Conservation (phyloP, 2,329 filamentous ascomycete species). For the Fusarium abutilonis region DNA sequence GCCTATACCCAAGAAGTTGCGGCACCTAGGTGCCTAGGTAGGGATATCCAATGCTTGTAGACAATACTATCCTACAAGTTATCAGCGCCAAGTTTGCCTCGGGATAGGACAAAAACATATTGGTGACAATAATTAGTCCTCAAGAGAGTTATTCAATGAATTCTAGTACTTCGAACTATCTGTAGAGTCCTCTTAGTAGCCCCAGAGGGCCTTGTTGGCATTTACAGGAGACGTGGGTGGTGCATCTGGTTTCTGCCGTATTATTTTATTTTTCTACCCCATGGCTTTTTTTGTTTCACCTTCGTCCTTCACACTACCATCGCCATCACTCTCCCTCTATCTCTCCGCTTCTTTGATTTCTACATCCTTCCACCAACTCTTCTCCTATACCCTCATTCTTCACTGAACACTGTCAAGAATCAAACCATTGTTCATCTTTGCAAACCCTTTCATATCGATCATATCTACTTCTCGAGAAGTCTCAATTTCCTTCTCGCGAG, state of each 20-base stretch:
- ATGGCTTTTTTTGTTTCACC: slow-evolving; percentile 9
- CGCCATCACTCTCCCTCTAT: neutral
- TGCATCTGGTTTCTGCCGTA: neutral
- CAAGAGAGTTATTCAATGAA: neutral
- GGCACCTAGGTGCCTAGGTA: slow-evolving; percentile 1
- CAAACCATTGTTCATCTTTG: slow-evolving; percentile 6
- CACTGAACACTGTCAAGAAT: slow-evolving; percentile 3
- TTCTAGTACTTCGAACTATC: neutral
- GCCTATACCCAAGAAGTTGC: slow-evolving; percentile 6
- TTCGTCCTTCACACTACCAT: neutral
- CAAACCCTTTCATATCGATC: neutral
- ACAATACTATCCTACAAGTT: neutral
- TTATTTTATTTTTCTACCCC: slow-evolving; percentile 4
- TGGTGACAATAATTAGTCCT: neutral
- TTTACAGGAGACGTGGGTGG: neutral
- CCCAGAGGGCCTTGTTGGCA: neutral
- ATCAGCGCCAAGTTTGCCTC: neutral
- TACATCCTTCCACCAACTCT: slow-evolving; percentile 3
- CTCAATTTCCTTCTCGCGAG: neutral
- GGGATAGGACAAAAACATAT: neutral
- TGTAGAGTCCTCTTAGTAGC: neutral
- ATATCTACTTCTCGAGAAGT: neutral
- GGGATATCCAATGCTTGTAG: neutral
- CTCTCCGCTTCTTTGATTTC: neutral
- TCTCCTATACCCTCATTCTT: neutral